These are phyloP conservation scores for Pseudogymnoascus sp. DNA, from an alignment of 2,329 filamentous ascomycete species.

Conservation along the genomic window DNA sequence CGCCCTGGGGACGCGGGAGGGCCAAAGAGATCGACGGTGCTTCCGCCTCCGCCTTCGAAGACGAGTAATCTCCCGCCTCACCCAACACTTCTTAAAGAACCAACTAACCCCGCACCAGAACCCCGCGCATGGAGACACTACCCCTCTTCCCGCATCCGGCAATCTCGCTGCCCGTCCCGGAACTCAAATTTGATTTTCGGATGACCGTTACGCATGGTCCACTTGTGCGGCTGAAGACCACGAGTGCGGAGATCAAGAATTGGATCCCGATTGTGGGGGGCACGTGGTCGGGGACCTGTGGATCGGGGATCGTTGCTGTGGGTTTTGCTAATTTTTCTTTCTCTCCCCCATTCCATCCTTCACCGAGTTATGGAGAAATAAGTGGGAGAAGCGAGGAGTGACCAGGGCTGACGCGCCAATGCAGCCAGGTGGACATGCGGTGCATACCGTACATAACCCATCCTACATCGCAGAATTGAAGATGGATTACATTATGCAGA, in stretches of 20 bases:
- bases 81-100: background rate
- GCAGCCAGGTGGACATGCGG: constrained; percentile 23
- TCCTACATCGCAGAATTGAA: constrained; percentile 28
- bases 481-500: constrained; percentile 43
- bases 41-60: background rate
- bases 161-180: constrained; percentile 38
- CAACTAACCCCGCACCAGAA: background rate
- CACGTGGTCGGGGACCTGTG: constrained; percentile 42
- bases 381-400: constrained; percentile 24
- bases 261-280: constrained; percentile 42
- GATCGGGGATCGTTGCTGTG: constrained; percentile 38
- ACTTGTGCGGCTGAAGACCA: constrained; percentile 36
- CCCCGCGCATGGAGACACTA: background rate
- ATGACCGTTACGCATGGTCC: constrained; percentile 40
- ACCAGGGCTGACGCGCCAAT: constrained; percentile 30
- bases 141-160: constrained; percentile 29
- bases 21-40: background rate
- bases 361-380: constrained; percentile 18
- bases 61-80: background rate
- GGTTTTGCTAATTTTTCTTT: constrained; percentile 1
- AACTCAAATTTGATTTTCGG: constrained; percentile 42
- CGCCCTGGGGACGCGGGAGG: background rate
- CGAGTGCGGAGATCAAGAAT: constrained; percentile 37
- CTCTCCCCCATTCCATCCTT: background rate
- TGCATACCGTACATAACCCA: background rate